A percentile compares a stretch with the other conserved stretches of the same genome.
Conservation (phyloP, 129 eudicot genomes). For the Mikania micrantha region DNA sequence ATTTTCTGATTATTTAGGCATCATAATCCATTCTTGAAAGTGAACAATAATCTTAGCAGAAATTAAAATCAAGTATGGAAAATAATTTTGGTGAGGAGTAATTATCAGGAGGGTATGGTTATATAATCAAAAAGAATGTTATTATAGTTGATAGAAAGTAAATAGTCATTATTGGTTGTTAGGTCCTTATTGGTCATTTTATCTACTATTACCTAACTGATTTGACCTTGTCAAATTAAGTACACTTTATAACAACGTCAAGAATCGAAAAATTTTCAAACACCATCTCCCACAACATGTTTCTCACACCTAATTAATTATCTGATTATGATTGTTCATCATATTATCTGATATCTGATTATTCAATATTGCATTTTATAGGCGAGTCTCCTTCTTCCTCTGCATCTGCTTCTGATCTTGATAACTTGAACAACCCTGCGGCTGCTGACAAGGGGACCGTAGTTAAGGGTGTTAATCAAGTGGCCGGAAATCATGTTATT, state of each 20-base stretch:
- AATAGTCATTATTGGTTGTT: background rate
- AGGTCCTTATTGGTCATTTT: background rate
- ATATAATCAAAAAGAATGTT: background rate
- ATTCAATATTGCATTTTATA: constrained; percentile 17
- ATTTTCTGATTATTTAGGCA: background rate
- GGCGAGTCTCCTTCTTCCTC: constrained; percentile 96
- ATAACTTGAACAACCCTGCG: constrained; percentile 67
- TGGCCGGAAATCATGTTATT: constrained; percentile 66
- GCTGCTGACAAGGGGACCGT: constrained; percentile 48
- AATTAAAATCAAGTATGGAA: too few species aligned
- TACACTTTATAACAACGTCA: background rate
- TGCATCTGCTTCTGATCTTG: constrained; percentile 95
- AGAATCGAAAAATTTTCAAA: background rate
- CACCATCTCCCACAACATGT: background rate
- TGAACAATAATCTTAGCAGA: background rate
- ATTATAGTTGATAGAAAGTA: background rate
- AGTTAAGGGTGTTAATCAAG: constrained; percentile 57
- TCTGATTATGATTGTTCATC: background rate
- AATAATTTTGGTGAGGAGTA: background rate
- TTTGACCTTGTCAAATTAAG: background rate
- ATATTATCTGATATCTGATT: background rate
- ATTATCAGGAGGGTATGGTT: background rate
- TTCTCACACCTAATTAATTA: background rate
- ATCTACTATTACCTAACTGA: background rate
- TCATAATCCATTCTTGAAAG: background rate